phyloP scores from a whole-genome alignment of 352 stramenopile species.

The Phytophthora fragariaefolia region DNA sequence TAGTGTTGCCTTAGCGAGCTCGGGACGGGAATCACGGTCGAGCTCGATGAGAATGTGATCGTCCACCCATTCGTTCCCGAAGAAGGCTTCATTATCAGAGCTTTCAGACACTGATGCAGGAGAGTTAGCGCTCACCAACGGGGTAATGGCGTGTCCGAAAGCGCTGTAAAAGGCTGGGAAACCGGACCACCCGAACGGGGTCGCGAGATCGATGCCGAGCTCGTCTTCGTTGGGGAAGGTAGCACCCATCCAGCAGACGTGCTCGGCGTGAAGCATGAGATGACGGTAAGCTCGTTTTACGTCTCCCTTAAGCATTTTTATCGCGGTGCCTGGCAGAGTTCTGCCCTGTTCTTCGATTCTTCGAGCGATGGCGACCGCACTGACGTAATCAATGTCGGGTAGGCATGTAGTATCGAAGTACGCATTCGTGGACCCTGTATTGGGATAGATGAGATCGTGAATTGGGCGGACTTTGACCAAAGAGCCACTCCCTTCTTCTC shows the following conservation, averaged over 20 bases:
- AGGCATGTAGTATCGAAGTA: not conserved
- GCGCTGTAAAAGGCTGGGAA: constrained; percentile 19
- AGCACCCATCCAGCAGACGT: constrained; percentile 27
- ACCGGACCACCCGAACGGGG: constrained; percentile 24
- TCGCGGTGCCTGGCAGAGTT: not conserved
- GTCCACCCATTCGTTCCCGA: constrained; percentile 36
- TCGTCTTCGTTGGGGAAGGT: constrained; percentile 9
- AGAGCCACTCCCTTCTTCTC: constrained; percentile 16
- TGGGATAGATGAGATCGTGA: constrained; percentile 21
- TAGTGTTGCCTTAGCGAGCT: constrained; percentile 9
- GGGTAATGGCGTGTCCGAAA: constrained; percentile 20
- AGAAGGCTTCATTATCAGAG: constrained; percentile 19
- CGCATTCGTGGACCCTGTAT: constrained; percentile 10
- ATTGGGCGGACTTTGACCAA: constrained; percentile 12
- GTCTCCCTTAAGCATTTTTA: constrained; percentile 23
- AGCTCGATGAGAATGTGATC: constrained; percentile 41
- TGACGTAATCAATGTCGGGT: constrained; percentile 8
- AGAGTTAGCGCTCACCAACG: constrained; percentile 19
- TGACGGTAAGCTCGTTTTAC: constrained; percentile 25
- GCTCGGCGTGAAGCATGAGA: constrained; percentile 11
- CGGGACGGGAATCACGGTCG: not conserved
- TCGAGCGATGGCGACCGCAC: constrained; percentile 11
- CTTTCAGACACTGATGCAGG: constrained; percentile 14
- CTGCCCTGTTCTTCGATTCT: constrained; percentile 1
- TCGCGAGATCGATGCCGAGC: constrained; percentile 20